These are phyloP conservation scores for Mesembryanthemum crystallinum DNA, from an alignment of 148 eudicot species.

Conservation along the genomic window DNA sequence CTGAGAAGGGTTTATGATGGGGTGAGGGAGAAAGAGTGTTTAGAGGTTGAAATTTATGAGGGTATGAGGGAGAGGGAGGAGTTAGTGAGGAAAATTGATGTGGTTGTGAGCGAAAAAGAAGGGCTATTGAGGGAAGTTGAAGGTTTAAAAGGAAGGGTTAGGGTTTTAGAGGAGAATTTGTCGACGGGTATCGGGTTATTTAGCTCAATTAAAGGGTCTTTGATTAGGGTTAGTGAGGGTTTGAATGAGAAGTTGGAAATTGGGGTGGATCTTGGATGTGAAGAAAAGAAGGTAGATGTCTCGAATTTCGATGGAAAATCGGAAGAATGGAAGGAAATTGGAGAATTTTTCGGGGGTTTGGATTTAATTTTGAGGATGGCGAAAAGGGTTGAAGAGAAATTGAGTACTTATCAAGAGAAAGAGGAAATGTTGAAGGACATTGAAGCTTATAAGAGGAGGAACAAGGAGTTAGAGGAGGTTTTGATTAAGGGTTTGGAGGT, in stretches of 20 bases:
- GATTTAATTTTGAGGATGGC: constrained; percentile 25
- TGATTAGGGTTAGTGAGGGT: constrained; percentile 31
- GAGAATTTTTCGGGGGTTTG: constrained; percentile 20
- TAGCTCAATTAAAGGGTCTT: constrained; percentile 33
- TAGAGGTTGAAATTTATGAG: constrained; percentile 34
- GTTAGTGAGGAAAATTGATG: constrained; percentile 29
- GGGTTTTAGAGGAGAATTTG: constrained; percentile 25
- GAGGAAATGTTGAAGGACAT: constrained; percentile 19
- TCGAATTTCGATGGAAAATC: constrained; percentile 9
- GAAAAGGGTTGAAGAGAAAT: constrained; percentile 24
- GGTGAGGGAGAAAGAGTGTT: constrained; percentile 30
- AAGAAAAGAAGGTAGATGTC: not conserved
- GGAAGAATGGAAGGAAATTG: constrained; percentile 13
- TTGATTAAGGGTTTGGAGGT: constrained; percentile 11
- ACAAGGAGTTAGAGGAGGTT: constrained; percentile 16
- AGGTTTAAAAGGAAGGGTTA: constrained; percentile 21
- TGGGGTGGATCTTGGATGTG: constrained; percentile 21
- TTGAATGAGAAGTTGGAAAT: constrained; percentile 18
- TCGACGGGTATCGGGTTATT: constrained; percentile 16
- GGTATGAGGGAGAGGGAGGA: constrained; percentile 36
- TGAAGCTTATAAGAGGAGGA: constrained; percentile 29
- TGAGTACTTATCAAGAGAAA: constrained; percentile 26
- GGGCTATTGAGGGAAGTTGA: constrained; percentile 27
- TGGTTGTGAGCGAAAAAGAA: constrained; percentile 28
- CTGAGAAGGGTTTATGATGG: constrained; percentile 28